These are phyloP conservation scores for Claviceps digitariae DNA, from an alignment of 2,329 filamentous ascomycete genomes.

Conservation along the genomic window DNA sequence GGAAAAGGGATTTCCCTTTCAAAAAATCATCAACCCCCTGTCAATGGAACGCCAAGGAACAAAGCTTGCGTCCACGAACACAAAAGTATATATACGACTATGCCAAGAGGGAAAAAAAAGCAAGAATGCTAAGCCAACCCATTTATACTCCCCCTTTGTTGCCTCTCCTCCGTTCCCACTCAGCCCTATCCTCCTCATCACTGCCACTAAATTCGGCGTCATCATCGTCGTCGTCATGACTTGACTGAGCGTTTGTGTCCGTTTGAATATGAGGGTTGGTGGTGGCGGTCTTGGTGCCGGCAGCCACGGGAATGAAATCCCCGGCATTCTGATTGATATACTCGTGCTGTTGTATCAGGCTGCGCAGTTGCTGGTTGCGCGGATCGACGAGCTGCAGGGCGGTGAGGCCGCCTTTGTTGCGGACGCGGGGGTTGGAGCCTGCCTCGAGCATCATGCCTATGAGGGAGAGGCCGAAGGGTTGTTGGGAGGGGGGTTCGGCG, in stretches of 20 bases:
- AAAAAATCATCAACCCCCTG: too few species aligned
- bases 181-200: conserved; percentile 49
- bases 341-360: conserved; percentile 57
- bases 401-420: conserved; percentile 62
- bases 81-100: neutral
- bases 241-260: neutral
- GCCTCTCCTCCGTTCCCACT: conserved; percentile 41
- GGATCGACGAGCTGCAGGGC: conserved; percentile 63
- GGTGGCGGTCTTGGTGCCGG: too few species aligned
- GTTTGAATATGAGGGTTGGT: too few species aligned
- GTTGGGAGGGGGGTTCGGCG: conserved; percentile 47
- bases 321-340: conserved; percentile 46
- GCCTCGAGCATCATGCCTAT: conserved; percentile 75
- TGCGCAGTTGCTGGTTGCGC: conserved; percentile 45
- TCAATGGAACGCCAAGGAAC: neutral
- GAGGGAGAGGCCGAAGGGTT: conserved; percentile 50
- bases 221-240: conserved; percentile 30
- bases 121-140: neutral
- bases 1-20: too few species aligned
- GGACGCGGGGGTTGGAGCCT: conserved; percentile 43
- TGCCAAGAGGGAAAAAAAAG: neutral
- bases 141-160: conserved; percentile 19
- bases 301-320: conserved; percentile 35
- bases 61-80: neutral
- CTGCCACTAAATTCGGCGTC: conserved; percentile 51